phyloP scores from a whole-genome alignment of 208 protist species.

The Leishmania lainsoni region DNA sequence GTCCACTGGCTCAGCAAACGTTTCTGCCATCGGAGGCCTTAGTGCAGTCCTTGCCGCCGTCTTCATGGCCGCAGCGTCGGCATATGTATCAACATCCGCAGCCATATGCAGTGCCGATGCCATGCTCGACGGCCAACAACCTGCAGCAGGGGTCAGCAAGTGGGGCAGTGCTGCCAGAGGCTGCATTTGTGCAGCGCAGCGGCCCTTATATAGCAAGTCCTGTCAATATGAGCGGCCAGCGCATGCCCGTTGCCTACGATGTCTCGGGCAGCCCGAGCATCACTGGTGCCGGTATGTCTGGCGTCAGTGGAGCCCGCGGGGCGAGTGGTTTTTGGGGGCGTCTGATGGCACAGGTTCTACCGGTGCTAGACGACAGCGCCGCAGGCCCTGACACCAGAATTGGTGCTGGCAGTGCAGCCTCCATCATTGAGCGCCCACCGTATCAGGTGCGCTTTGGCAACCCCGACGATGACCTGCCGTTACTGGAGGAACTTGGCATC shows the following conservation, averaged over 20 bases:
- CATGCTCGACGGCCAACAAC: constrained; percentile 2
- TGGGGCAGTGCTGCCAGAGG: constrained; percentile 7
- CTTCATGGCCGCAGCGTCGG: neutral
- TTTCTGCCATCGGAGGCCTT: constrained; percentile 20
- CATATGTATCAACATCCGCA: constrained; percentile 12
- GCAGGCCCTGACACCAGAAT: neutral
- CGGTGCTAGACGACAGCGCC: constrained; percentile 18
- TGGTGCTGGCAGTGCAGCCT: constrained; percentile 3
- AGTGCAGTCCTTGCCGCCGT: constrained; percentile 1
- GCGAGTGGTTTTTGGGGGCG: constrained; percentile 21
- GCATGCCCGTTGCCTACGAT: constrained; percentile 20
- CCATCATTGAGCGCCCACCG: constrained; percentile 28
- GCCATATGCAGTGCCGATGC: constrained; percentile 25
- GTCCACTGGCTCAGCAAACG: constrained; percentile 14
- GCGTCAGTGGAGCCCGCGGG: neutral
- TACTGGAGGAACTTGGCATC: constrained; percentile 85
- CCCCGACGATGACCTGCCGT: constrained; percentile 78
- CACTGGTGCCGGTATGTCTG: neutral
- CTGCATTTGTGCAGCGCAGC: neutral
- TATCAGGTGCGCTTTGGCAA: constrained; percentile 82
- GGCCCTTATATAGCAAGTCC: neutral
- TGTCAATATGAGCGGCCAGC: constrained; percentile 9
- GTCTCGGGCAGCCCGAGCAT: neutral
- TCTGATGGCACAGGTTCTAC: constrained; percentile 25
- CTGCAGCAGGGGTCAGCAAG: neutral